These are phyloP conservation scores for Flaveria linearis DNA, from an alignment of 129 eudicot species.

Conservation along the genomic window DNA sequence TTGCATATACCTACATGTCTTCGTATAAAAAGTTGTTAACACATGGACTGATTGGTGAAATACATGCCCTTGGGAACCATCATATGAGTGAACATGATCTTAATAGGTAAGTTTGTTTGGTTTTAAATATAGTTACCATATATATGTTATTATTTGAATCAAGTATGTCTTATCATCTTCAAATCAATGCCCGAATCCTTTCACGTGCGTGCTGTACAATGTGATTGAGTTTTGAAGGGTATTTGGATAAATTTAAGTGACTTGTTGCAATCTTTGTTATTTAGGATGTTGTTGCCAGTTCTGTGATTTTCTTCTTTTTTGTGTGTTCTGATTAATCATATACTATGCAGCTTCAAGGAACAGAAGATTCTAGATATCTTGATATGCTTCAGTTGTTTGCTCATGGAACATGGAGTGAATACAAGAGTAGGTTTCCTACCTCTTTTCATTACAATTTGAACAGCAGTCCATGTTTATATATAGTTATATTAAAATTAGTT, in stretches of 20 bases:
- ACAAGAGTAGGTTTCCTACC: slow-evolving; percentile 57
- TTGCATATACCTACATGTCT: background rate
- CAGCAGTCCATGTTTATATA: background rate
- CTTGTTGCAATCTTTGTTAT: slow-evolving; percentile 16
- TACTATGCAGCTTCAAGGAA: slow-evolving; percentile 78
- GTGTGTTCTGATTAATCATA: slow-evolving; percentile 17
- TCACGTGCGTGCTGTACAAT: background rate
- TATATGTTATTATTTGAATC: background rate
- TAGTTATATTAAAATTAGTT: background rate
- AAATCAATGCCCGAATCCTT: background rate
- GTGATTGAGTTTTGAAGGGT: background rate
- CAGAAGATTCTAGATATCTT: slow-evolving; percentile 56
- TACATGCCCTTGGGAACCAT: background rate
- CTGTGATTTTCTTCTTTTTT: background rate
- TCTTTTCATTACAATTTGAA: background rate
- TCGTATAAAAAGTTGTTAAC: background rate
- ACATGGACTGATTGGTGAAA: background rate
- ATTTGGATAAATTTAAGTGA: slow-evolving; percentile 14
- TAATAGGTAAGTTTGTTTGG: background rate
- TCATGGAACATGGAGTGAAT: slow-evolving; percentile 93
- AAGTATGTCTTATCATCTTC: slow-evolving; percentile 5
- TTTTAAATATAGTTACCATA: background rate
- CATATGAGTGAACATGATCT: background rate
- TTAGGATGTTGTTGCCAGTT: slow-evolving; percentile 21
- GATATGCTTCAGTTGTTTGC: slow-evolving; percentile 89